Evolutionary conservation across 2,329 filamentous ascomycete species (phyloP), one percentile per base, ranked within the genome.

Genomic region (Colletotrichum lindemuthianum): DNA sequence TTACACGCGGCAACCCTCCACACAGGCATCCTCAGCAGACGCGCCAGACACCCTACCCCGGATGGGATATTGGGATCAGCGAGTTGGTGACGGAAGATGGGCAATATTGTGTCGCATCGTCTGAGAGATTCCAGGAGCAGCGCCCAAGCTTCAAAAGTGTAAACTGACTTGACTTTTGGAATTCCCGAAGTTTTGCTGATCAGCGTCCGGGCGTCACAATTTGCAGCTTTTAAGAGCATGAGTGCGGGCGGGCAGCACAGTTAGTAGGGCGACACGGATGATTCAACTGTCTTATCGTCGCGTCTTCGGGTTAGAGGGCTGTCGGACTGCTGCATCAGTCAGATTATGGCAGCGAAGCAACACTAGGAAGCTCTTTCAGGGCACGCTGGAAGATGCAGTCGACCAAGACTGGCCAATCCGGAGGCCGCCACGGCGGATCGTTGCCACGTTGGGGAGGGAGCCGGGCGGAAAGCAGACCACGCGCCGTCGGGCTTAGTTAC

Each of bases 371-470:
- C 9, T 13, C 51, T 16, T 61, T 56, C 36, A 34, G 58, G 36
- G 51, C 45, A 39, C 41, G n/a, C 40, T 65, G 61, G 50, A 40
- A 55, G 61, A 65, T 65, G 57, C 58, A 65, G 10, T 65, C 51
- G 61, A 61, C 56, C 61, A 65, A 61, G 61, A 58, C 61, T 65
- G 61, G 57, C 61, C 57, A 61, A 60, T 60, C 56, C 53, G 33
- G 56, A 54, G 39, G 60, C 60, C 49, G 44, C 39, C 44, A 39
- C 40, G 37, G 61, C 58, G 51, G 57, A 65, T 65, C 57, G 16
- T 65, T 65, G 44, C 61, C 37, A n/a, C 37, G 13, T 51, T 36
- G 45, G 58, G 51, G 12, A 34, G 37, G 44, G 44, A 55, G 45
- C 13, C 11, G 24, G 47, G 48, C 54, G 36, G 33, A 33, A 33